Evolutionary conservation across 352 stramenopile genomes (phyloP).

Genomic region (Phytophthora idaei): DNA sequence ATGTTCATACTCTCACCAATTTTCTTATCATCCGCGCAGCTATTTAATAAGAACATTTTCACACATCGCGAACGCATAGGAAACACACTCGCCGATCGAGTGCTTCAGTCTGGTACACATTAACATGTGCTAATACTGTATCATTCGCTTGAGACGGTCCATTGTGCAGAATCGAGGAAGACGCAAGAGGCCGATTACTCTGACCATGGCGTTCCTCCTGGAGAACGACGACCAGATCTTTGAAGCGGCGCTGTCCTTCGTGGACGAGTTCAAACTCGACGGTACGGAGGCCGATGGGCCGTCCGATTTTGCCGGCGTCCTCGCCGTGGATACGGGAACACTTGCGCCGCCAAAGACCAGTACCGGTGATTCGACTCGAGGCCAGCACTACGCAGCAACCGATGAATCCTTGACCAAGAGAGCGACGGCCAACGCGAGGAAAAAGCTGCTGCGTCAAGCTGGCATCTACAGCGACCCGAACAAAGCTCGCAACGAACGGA

Average conservation of each 20-base stretch:
- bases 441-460: constrained; percentile 32
- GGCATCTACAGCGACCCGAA: constrained; percentile 40
- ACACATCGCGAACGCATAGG: constrained; percentile 48
- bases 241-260: constrained; percentile 32
- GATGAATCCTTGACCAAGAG: constrained; percentile 10
- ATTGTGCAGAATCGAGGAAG: constrained; percentile 7
- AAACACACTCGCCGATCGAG: constrained; percentile 35
- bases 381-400: neutral
- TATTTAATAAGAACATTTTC: constrained; percentile 28
- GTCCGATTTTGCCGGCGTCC: too few species aligned
- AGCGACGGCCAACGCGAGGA: constrained; percentile 22
- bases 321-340: neutral
- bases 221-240: constrained; percentile 20
- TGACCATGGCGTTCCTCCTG: constrained; percentile 20
- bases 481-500: constrained; percentile 33
- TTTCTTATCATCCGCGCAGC: constrained; percentile 44
- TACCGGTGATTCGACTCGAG: neutral
- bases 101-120: too few species aligned
- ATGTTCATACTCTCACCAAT: constrained; percentile 43
- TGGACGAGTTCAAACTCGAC: constrained; percentile 24
- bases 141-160: constrained; percentile 19
- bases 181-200: neutral
- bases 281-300: neutral
- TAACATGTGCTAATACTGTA: neutral
- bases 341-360: too few species aligned